phyloP scores from a whole-genome alignment of 805 yeast species.

The Wickerhamomyces chambardii region DNA sequence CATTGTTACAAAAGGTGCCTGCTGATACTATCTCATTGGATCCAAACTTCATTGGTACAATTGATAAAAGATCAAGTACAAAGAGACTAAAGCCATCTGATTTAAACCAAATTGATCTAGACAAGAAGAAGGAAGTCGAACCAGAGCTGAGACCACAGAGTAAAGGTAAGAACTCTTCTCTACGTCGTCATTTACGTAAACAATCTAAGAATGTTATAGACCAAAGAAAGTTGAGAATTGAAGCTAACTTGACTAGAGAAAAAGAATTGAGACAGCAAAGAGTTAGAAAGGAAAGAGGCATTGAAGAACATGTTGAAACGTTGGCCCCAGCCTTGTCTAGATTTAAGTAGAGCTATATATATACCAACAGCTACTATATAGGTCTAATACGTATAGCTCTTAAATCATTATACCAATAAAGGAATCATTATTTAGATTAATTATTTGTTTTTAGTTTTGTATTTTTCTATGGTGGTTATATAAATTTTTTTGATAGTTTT shows the following conservation, averaged over 20 bases:
- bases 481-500: too few species aligned
- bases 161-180: constrained; percentile 73
- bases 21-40: constrained; percentile 92
- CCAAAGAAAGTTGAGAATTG: constrained; percentile 71
- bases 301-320: constrained; percentile 35
- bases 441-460: too few species aligned
- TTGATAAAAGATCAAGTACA: constrained; percentile 59
- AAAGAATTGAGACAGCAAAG: constrained; percentile 56
- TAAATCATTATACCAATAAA: too few species aligned
- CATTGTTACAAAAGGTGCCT: constrained; percentile 76
- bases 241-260: constrained; percentile 66
- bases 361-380: too few species aligned
- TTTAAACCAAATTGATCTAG: constrained; percentile 31
- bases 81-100: constrained; percentile 59
- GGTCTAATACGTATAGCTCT: too few species aligned
- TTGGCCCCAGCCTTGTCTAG: constrained; percentile 32
- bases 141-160: constrained; percentile 44
- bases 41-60: constrained; percentile 80
- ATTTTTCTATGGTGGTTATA: too few species aligned
- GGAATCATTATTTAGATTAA: too few species aligned
- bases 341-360: too few species aligned
- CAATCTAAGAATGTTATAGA: constrained; percentile 80
- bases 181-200: constrained; percentile 75
- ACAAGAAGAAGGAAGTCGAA: constrained; percentile 39
- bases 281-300: constrained; percentile 35